Evolutionary conservation across 2,329 filamentous ascomycete species (phyloP), one percentile per base, ranked within the genome.

Genomic region (Sclerotinia nivalis): DNA sequence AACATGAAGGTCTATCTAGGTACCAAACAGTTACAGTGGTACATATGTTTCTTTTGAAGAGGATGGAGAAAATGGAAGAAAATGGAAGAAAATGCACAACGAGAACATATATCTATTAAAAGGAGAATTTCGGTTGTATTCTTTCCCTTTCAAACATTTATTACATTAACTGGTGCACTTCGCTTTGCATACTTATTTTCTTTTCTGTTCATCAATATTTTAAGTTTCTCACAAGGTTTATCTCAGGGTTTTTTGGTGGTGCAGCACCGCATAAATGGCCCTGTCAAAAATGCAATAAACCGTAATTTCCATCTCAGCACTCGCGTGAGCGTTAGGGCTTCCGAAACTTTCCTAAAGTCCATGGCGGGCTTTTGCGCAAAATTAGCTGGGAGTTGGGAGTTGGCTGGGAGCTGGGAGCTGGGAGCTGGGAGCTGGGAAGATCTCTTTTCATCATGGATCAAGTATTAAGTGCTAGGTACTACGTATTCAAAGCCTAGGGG

Each of bases 251-350:
- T 25, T n/a, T 15, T 25, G 2, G 13, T 25, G 9, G 54, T 56
- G 28, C 54, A 31, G 59, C 28, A 49, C 34, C 59, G 43, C 59
- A 62, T 62, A 37, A 49, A 62, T 62, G 12, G 43, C 43, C 43
- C 59, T 62, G 59, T 62, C 59, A 49, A 61, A 43, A 37, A 34
- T 62, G 59, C 20, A 61, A 61, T 61, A 6, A 49, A 49, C 28
- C 43, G 59, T 49, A 59, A 67, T 58, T 49, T 67, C 40, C 43
- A 59, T 67, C 22, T 59, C 28, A 50, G 65, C 34, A 59, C 54
- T 59, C 31, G 40, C 40, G 40, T 43, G 40, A 43, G 28, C 52
- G 40, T 67, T 59, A 67, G 54, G 54, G 40, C 65, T 67, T 49
- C 65, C 65, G 54, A 37, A 34, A 59, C 65, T 54, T 15, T 61